Evolutionary conservation across 441 rosid species (phyloP).

Genomic region (Brassica hybrid): DNA sequence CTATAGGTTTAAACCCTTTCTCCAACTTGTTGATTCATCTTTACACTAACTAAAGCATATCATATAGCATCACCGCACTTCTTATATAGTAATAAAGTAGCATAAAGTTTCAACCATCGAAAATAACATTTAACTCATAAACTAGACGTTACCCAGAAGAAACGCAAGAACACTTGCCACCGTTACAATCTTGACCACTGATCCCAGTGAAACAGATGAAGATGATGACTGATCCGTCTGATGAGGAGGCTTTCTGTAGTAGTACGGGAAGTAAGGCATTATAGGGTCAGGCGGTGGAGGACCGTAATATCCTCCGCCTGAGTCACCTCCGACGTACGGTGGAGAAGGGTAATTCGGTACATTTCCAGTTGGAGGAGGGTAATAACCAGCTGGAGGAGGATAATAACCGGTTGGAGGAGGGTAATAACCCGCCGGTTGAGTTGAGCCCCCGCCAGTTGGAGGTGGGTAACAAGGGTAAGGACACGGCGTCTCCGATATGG

Average conservation of each 20-base stretch:
- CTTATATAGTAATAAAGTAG: background rate
- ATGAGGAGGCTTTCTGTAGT: conserved; percentile 65
- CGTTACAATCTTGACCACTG: conserved; percentile 17
- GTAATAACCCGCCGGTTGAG: conserved; percentile 24
- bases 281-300: conserved; percentile 77
- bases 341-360: conserved; percentile 57
- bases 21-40: conserved; percentile 10
- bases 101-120: conserved; percentile 2
- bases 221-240: conserved; percentile 42
- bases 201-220: conserved; percentile 13
- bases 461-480: conserved; percentile 87
- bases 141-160: conserved; percentile 23
- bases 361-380: conserved; percentile 55
- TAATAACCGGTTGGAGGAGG: conserved; percentile 43
- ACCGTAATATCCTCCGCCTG: conserved; percentile 35
- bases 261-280: conserved; percentile 78
- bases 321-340: conserved; percentile 31
- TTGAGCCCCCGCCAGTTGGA: conserved; percentile 56
- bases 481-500: conserved; percentile 57
- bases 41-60: conserved; percentile 19
- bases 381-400: conserved; percentile 52
- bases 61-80: background rate
- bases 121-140: conserved; percentile 24
- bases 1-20: background rate
- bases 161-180: conserved; percentile 16